A percentile compares a stretch with the other conserved stretches of the same genome.
phyloP scores from a whole-genome alignment of 345 rosid species.

The Rhizophora mangle region DNA sequence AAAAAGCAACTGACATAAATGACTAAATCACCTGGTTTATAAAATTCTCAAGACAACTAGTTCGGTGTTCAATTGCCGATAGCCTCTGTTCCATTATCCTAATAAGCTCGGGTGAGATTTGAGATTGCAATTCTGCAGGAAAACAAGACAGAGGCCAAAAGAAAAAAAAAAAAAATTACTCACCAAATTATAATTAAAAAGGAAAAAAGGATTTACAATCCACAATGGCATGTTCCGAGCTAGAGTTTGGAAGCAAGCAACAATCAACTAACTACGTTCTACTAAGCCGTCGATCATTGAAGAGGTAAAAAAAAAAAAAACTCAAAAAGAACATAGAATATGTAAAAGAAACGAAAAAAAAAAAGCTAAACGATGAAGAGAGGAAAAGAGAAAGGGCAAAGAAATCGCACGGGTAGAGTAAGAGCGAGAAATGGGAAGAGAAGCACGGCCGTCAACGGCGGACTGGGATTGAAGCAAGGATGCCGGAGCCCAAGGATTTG shows the following conservation, averaged over 20 bases:
- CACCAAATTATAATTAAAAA: background rate
- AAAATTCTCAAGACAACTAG: constrained; percentile 53
- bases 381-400: too few species aligned
- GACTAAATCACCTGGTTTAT: constrained; percentile 49
- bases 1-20: background rate
- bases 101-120: constrained; percentile 63
- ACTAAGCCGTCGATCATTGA: background rate
- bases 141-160: background rate
- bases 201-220: background rate
- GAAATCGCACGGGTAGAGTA: constrained; percentile 42
- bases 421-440: constrained; percentile 25
- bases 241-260: constrained; percentile 1
- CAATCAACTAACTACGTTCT: background rate
- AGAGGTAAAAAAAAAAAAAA: background rate
- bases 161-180: background rate
- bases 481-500: constrained; percentile 9
- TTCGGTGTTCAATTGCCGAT: constrained; percentile 61
- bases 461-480: constrained; percentile 20
- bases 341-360: background rate
- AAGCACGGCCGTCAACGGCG: constrained; percentile 3
- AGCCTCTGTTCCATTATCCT: constrained; percentile 78
- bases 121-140: constrained; percentile 47
- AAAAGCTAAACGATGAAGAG: too few species aligned
- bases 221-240: background rate
- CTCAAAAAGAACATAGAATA: background rate